phyloP scores from a whole-genome alignment of 2,329 filamentous ascomycete species.

The Sporothrix brasiliensis region DNA sequence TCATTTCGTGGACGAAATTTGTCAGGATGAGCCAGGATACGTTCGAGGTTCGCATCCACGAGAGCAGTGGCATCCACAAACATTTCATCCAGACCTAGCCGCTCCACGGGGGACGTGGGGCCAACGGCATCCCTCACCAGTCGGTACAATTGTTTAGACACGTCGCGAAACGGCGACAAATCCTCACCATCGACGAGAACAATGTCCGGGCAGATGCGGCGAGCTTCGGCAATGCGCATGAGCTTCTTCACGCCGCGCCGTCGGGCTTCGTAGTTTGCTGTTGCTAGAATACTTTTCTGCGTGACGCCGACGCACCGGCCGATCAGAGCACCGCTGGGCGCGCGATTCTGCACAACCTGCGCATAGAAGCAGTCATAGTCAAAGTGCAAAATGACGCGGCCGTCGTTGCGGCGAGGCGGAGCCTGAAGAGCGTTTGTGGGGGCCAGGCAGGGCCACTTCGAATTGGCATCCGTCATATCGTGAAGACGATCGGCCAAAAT shows the following conservation, averaged over 20 bases:
- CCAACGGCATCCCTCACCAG: slow-evolving; percentile 75
- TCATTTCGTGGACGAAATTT: background rate
- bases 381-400: slow-evolving; percentile 78
- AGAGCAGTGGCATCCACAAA: slow-evolving; percentile 85
- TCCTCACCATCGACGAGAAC: slow-evolving; percentile 87
- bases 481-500: background rate
- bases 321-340: slow-evolving; percentile 59
- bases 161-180: slow-evolving; percentile 79
- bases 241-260: slow-evolving; percentile 75
- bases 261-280: slow-evolving; percentile 91
- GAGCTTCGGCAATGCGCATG: slow-evolving; percentile 81
- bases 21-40: slow-evolving; percentile 49
- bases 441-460: background rate
- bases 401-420: slow-evolving; percentile 53
- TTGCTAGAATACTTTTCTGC: slow-evolving; percentile 91
- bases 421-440: background rate
- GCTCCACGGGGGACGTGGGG: slow-evolving; percentile 71
- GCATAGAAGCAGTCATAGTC: slow-evolving; percentile 95
- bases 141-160: slow-evolving; percentile 76
- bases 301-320: slow-evolving; percentile 77
- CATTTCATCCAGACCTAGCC: slow-evolving; percentile 89
- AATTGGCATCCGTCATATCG: background rate
- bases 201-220: slow-evolving; percentile 76
- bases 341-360: slow-evolving; percentile 81
- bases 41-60: slow-evolving; percentile 74